Conservation (phyloP, 2,329 filamentous ascomycete genomes). For the Hymenoscyphus infarciens region DNA sequence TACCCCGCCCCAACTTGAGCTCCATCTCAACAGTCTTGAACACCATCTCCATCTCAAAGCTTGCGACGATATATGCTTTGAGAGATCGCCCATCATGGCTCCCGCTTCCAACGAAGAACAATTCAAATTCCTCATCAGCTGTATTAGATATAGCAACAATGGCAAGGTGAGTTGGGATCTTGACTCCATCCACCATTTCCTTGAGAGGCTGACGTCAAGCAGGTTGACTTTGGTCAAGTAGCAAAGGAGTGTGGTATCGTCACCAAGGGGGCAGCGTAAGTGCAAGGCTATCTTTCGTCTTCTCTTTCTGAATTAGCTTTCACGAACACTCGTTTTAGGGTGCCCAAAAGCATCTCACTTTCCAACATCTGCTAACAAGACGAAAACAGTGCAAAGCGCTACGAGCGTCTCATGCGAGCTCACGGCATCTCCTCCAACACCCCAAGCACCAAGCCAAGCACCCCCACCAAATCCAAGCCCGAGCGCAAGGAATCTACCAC, state of each 20-base stretch:
- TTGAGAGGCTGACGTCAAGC: background rate
- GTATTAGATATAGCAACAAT: constrained; percentile 57
- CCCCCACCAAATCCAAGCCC: background rate
- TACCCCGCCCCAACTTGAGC: background rate
- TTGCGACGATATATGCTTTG: background rate
- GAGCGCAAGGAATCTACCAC: background rate
- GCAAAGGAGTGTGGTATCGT: constrained; percentile 60
- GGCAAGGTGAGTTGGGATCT: constrained; percentile 50
- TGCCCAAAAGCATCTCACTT: background rate
- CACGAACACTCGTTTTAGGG: background rate
- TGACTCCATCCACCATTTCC: background rate
- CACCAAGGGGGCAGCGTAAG: constrained; percentile 67
- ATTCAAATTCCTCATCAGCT: constrained; percentile 63
- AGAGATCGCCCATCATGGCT: constrained; percentile 41
- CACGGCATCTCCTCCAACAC: constrained; percentile 43
- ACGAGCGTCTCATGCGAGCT: constrained; percentile 61
- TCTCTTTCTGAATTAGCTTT: background rate
- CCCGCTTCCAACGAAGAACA: constrained; percentile 50
- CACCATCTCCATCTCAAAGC: background rate
- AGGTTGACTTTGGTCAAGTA: constrained; percentile 66
- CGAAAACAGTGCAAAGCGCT: constrained; percentile 58
- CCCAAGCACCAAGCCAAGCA: constrained; percentile 8
- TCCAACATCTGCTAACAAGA: constrained; percentile 2
- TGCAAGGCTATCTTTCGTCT: background rate
- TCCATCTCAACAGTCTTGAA: background rate